These are phyloP conservation scores for Heimioporus sp. DNA, from an alignment of 768 basidiomycete species.

Conservation along the genomic window DNA sequence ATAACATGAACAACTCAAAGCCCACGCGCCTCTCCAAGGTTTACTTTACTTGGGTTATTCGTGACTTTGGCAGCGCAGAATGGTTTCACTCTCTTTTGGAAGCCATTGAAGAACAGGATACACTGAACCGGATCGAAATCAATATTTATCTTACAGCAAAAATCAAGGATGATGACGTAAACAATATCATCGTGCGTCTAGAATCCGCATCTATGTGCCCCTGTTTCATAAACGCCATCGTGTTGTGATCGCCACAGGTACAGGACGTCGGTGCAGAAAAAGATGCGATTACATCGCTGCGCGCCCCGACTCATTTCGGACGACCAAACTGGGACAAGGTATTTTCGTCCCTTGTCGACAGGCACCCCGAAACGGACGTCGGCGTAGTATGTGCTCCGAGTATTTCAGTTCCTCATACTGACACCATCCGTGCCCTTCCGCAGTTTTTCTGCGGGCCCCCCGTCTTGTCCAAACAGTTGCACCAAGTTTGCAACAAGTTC, in stretches of 20 bases:
- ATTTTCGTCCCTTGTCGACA: constrained; percentile 70
- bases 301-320: constrained; percentile 92
- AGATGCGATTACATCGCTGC: constrained; percentile 85
- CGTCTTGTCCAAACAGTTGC: constrained; percentile 66
- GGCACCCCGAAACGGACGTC: constrained; percentile 85
- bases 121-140: constrained; percentile 83
- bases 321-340: constrained; percentile 84
- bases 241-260: constrained; percentile 36
- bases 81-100: constrained; percentile 94
- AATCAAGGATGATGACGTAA: constrained; percentile 90
- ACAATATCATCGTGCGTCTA: constrained; percentile 76
- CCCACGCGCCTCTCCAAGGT: constrained; percentile 86
- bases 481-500: constrained; percentile 82
- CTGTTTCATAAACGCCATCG: no score
- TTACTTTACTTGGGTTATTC: constrained; percentile 95
- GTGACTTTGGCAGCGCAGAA: constrained; percentile 85
- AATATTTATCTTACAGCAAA: constrained; percentile 91
- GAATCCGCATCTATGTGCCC: no score
- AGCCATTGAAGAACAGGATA: constrained; percentile 92
- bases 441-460: constrained; percentile 87
- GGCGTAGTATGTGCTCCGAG: constrained; percentile 58
- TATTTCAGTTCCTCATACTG: not conserved
- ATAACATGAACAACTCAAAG: constrained; percentile 71
- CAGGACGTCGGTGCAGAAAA: constrained; percentile 92
- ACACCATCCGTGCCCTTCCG: not conserved